phyloP scores from a whole-genome alignment of 2,329 filamentous ascomycete species.

The Periglandula ipomoeae region DNA sequence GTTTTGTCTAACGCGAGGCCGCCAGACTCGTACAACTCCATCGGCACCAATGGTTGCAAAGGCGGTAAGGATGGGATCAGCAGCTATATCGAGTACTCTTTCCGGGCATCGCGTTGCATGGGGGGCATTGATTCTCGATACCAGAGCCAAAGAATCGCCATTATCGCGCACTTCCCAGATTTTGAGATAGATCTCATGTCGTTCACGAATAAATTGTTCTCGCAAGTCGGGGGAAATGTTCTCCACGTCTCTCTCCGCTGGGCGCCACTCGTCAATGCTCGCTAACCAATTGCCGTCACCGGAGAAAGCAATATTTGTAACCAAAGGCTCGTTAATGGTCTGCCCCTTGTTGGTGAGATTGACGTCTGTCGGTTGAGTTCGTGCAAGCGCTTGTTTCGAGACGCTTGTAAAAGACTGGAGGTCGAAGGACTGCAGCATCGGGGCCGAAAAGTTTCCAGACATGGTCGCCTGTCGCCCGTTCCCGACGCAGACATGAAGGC shows the following conservation, averaged over 20 bases:
- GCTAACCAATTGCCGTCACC: slow-evolving; percentile 81
- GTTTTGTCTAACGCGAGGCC: slow-evolving; percentile 58
- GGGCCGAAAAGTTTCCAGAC: slow-evolving; percentile 42
- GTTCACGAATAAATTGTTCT: slow-evolving; percentile 39
- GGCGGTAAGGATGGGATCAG: slow-evolving; percentile 57
- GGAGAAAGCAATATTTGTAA: slow-evolving; percentile 67
- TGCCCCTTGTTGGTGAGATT: slow-evolving; percentile 65
- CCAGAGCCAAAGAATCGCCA: slow-evolving; percentile 58
- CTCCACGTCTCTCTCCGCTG: slow-evolving; percentile 58
- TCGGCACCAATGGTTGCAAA: slow-evolving; percentile 86
- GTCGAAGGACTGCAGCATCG: slow-evolving; percentile 75
- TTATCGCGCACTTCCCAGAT: slow-evolving; percentile 69
- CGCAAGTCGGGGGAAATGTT: slow-evolving; percentile 26
- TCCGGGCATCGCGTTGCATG: slow-evolving; percentile 52
- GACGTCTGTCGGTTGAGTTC: slow-evolving; percentile 77
- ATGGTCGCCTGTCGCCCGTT: slow-evolving; percentile 48
- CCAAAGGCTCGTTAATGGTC: slow-evolving; percentile 66
- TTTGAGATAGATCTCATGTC: slow-evolving; percentile 72
- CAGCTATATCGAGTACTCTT: slow-evolving; percentile 61
- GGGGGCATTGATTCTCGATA: slow-evolving; percentile 75
- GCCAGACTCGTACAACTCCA: slow-evolving; percentile 70
- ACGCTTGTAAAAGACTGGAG: slow-evolving; percentile 69
- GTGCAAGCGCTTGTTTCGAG: slow-evolving; percentile 77
- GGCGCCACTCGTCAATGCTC: slow-evolving; percentile 85
- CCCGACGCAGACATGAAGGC: slow-evolving; percentile 59